phyloP scores from a whole-genome alignment of 2,329 filamentous ascomycete genomes.

The Boeremia lycopersici region DNA sequence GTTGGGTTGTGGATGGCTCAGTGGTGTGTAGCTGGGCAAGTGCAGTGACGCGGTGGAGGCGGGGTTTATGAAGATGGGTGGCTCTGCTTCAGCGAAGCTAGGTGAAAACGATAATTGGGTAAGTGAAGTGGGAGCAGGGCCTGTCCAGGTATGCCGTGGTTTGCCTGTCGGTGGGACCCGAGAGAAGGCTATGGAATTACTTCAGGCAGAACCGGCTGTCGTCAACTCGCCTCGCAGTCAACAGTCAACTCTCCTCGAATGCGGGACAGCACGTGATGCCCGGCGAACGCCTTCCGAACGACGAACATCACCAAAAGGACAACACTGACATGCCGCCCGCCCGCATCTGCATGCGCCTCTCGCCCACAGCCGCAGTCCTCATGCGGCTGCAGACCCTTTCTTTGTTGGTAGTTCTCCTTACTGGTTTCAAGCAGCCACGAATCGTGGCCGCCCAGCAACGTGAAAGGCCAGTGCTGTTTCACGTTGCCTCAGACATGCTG shows the following conservation, averaged over 20 bases:
- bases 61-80: constrained; percentile 31
- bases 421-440: constrained; percentile 7
- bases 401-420: constrained; percentile 9
- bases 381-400: constrained; percentile 8
- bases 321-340: constrained; percentile 2
- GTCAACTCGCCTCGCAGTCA: constrained; percentile 8
- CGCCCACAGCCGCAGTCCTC: constrained; percentile 2
- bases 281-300: constrained; percentile 2
- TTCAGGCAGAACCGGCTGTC: constrained; percentile 27
- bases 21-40: constrained; percentile 19
- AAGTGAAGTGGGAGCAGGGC: neutral
- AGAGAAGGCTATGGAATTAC: constrained; percentile 31
- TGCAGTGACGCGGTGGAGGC: constrained; percentile 29
- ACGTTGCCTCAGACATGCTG: constrained; percentile 22
- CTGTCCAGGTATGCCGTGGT: neutral
- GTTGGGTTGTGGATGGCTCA: constrained; percentile 15
- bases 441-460: constrained; percentile 9
- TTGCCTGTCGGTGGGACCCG: constrained; percentile 5
- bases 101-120: constrained; percentile 1
- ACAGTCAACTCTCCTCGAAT: constrained; percentile 7
- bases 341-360: constrained; percentile 6
- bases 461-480: constrained; percentile 24
- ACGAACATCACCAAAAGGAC: constrained; percentile 7
- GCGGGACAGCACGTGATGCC: constrained; percentile 15
- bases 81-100: constrained; percentile 4